Percentiles rank a stretch among this genome's conserved stretches.
These are phyloP conservation scores for Aaosphaeria pasadenensis DNA, from an alignment of 2,329 filamentous ascomycete genomes.

Conservation along the genomic window DNA sequence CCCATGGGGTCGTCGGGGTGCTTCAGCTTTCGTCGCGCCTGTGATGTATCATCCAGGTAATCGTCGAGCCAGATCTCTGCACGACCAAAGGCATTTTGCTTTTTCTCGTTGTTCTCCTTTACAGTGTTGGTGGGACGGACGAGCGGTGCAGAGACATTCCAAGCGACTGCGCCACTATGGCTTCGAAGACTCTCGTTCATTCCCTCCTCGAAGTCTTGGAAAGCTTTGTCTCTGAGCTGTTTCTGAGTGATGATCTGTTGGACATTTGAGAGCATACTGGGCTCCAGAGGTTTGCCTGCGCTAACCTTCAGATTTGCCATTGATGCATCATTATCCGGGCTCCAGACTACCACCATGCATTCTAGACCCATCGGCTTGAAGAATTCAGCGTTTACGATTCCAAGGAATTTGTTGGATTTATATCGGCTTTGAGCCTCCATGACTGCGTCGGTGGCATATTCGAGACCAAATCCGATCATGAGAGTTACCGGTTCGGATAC, in stretches of 20 bases:
- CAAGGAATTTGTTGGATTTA: conserved; percentile 52
- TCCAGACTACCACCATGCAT: conserved; percentile 54
- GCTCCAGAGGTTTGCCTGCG: neutral
- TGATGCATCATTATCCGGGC: neutral
- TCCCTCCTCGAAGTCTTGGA: neutral
- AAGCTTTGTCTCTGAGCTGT: neutral
- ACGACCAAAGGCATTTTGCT: neutral
- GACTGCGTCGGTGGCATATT: conserved; percentile 25
- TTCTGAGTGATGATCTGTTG: neutral
- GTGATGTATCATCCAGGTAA: neutral
- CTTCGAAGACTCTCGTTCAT: neutral
- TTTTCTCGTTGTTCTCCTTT: neutral
- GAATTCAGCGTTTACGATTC: conserved; percentile 52
- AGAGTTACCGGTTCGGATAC: conserved; percentile 3
- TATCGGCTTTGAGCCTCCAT: conserved; percentile 18
- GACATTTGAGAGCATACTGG: neutral
- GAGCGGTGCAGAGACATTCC: neutral
- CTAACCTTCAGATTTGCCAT: neutral
- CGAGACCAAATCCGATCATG: conserved; percentile 2
- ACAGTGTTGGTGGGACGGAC: neutral
- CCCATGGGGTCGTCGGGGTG: neutral
- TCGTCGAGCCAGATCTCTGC: neutral
- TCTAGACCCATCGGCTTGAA: conserved; percentile 57
- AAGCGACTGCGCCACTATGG: neutral
- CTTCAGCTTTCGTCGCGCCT: neutral